Evolutionary conservation across 768 basidiomycete species (phyloP).

Genomic region (Mycena vulgaris): DNA sequence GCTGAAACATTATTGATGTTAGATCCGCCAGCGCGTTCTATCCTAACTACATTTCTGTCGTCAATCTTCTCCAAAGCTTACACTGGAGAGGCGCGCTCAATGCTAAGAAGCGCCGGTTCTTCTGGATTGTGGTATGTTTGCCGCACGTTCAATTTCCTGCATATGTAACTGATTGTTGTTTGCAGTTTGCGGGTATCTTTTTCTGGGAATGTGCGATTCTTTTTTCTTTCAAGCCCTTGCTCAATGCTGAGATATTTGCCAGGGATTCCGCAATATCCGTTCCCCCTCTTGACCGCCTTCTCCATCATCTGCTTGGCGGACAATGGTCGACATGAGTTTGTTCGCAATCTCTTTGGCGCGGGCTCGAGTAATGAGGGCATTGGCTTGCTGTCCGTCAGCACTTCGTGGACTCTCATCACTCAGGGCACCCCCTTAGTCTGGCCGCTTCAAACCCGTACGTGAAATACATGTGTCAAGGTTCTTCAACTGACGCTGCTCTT

Average conservation of each 20-base stretch:
- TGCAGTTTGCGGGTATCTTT: constrained; percentile 62
- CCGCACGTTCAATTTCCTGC: neutral
- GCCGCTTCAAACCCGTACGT: constrained; percentile 69
- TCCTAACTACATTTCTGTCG: constrained; percentile 66
- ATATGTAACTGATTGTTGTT: neutral
- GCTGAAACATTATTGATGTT: constrained; percentile 14
- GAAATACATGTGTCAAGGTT: neutral
- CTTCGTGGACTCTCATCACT: constrained; percentile 68
- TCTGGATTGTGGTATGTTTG: constrained; percentile 65
- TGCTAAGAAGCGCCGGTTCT: constrained; percentile 65
- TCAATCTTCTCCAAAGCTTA: constrained; percentile 67
- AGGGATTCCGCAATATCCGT: constrained; percentile 44
- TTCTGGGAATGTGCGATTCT: constrained; percentile 56
- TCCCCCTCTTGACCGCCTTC: constrained; percentile 57
- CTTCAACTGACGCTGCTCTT: neutral
- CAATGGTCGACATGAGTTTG: constrained; percentile 60
- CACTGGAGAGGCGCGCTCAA: constrained; percentile 68
- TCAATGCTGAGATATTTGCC: neutral
- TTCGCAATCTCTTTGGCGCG: constrained; percentile 59
- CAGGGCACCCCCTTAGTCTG: constrained; percentile 70
- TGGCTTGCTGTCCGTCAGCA: constrained; percentile 62
- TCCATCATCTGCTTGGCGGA: constrained; percentile 65
- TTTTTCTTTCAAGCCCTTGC: neutral
- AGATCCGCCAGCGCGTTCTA: constrained; percentile 59
- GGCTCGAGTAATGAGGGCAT: constrained; percentile 69